These are phyloP conservation scores for Tolypocladium tropicale DNA, from an alignment of 2,329 filamentous ascomycete genomes.

Conservation along the genomic window DNA sequence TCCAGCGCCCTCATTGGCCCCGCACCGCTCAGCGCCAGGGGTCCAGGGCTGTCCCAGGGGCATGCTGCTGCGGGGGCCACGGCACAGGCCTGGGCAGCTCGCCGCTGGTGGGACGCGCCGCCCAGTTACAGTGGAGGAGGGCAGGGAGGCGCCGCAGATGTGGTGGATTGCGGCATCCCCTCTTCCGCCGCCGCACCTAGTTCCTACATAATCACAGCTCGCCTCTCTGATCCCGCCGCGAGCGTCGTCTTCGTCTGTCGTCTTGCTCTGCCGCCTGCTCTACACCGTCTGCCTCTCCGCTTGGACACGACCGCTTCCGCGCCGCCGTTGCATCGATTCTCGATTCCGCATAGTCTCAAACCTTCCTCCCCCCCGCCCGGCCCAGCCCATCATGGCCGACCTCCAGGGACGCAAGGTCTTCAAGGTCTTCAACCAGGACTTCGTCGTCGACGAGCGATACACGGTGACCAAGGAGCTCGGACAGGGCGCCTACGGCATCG, in stretches of 20 bases:
- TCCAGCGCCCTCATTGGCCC: not conserved
- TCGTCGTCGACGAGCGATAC: conserved; percentile 95
- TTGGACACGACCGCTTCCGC: not conserved
- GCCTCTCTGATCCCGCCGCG: not conserved
- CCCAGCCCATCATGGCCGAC: conserved; percentile 24
- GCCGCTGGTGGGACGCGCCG: not conserved
- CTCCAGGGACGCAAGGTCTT: conserved; percentile 69
- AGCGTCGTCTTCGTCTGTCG: not conserved
- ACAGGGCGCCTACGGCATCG: conserved; percentile 96
- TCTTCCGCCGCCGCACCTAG: not conserved
- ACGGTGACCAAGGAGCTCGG: conserved; percentile 98
- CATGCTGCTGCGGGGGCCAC: not conserved
- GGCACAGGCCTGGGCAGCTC: not conserved
- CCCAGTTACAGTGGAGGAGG: not conserved
- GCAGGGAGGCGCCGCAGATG: not conserved
- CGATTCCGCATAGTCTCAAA: not conserved
- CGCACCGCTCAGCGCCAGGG: not conserved
- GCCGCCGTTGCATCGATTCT: not conserved
- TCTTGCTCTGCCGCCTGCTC: not conserved
- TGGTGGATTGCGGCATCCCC: not conserved
- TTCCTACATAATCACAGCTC: not conserved
- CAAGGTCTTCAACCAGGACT: conserved; percentile 99
- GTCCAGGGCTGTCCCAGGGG: not conserved
- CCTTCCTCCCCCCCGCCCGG: not conserved
- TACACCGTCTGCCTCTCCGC: not conserved